Evolutionary conservation across 352 stramenopile species (phyloP).

Genomic region (Phytophthora constricta): DNA sequence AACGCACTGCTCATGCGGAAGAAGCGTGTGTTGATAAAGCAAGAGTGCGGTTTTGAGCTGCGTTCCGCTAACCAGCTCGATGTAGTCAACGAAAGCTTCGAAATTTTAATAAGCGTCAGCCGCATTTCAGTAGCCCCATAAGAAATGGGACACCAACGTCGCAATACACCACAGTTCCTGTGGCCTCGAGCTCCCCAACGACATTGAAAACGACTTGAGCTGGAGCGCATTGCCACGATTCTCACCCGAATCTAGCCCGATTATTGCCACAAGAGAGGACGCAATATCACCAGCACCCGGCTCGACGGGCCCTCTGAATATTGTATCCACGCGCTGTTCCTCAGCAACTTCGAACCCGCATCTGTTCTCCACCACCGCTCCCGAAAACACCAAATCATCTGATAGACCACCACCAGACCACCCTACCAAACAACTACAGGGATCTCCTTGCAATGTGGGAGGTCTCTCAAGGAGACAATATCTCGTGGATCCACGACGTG

Average conservation of each 20-base stretch:
- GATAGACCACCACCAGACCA: background rate
- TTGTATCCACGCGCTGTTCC: too few species aligned
- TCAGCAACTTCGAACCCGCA: background rate
- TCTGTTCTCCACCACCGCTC: background rate
- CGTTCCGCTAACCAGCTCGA: constrained; percentile 22
- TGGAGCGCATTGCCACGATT: too few species aligned
- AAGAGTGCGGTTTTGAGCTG: constrained; percentile 31
- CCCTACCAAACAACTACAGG: constrained; percentile 29
- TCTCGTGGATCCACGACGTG: constrained; percentile 24
- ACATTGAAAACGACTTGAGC: too few species aligned
- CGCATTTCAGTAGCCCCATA: constrained; percentile 13
- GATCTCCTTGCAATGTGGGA: constrained; percentile 23
- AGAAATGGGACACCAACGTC: background rate
- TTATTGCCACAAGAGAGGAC: too few species aligned
- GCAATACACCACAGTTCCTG: background rate
- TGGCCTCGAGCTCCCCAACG: too few species aligned
- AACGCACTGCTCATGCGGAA: constrained; percentile 44
- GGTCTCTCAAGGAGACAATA: constrained; percentile 7
- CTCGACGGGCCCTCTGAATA: too few species aligned
- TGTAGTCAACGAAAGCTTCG: constrained; percentile 19
- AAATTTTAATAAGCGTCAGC: constrained; percentile 8
- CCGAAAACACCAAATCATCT: background rate
- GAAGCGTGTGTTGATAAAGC: constrained; percentile 27
- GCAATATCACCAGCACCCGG: too few species aligned
- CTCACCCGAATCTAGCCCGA: too few species aligned